phyloP scores from a whole-genome alignment of 108 stramenopile species.

The Discostella pseudostelligera region DNA sequence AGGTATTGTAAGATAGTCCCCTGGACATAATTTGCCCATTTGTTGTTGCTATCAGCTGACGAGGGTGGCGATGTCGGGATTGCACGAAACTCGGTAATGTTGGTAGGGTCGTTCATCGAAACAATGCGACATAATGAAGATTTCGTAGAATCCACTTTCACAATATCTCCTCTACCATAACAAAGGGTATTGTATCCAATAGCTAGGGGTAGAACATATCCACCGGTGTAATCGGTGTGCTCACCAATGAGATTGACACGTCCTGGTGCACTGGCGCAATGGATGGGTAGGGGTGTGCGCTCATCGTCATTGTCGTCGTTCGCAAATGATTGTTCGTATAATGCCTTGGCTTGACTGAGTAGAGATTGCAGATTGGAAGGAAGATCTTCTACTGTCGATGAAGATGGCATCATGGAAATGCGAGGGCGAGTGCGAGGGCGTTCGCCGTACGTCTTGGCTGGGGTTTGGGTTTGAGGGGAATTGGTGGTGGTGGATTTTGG shows the following conservation, averaged over 20 bases:
- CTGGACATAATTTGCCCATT: conserved; percentile 90
- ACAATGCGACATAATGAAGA: conserved; percentile 50
- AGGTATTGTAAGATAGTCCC: conserved; percentile 90
- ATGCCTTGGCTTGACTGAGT: conserved; percentile 33
- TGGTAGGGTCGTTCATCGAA: conserved; percentile 36
- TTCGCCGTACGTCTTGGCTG: too few relatives aligned
- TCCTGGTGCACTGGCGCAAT: conserved; percentile 65
- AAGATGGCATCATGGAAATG: not conserved
- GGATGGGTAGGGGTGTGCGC: not conserved
- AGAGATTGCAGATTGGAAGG: conserved; percentile 31
- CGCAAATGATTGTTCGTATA: conserved; percentile 32
- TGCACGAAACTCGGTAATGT: conserved; percentile 46
- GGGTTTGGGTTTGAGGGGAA: too few relatives aligned
- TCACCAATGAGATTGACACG: conserved; percentile 93
- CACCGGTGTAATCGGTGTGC: conserved; percentile 97
- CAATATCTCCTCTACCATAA: conserved; percentile 58
- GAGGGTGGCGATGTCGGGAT: conserved; percentile 48
- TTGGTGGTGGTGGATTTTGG: too few relatives aligned
- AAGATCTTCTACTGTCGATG: conserved; percentile 1
- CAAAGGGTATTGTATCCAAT: conserved; percentile 78
- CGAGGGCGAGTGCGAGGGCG: too few relatives aligned
- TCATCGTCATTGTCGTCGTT: conserved; percentile 3
- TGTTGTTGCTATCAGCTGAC: conserved; percentile 35
- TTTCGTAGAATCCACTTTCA: conserved; percentile 11
- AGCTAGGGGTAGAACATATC: conserved; percentile 92